These are phyloP conservation scores for Fusarium goolgardi DNA, from an alignment of 2,329 filamentous ascomycete species.

Conservation along the genomic window DNA sequence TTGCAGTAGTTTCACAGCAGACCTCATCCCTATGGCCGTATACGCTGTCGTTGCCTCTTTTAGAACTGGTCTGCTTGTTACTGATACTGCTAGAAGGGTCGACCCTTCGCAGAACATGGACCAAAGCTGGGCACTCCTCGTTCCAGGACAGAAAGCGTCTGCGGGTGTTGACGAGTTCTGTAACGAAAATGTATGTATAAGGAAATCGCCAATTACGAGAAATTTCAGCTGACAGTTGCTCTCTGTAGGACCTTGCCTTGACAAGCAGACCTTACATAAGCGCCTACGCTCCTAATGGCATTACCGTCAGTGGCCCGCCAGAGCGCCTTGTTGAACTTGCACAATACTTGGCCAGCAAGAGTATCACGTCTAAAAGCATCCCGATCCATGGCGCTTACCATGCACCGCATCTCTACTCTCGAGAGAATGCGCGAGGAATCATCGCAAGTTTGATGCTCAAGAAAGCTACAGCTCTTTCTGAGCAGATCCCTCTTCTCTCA, in stretches of 20 bases:
- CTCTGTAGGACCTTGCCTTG: constrained; percentile 4
- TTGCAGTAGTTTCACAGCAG: constrained; percentile 37
- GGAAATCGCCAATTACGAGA: background rate
- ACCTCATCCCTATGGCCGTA: constrained; percentile 34
- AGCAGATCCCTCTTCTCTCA: constrained; percentile 18
- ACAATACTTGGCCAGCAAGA: constrained; percentile 7
- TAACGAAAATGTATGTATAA: background rate
- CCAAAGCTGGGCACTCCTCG: constrained; percentile 36
- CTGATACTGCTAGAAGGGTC: constrained; percentile 27
- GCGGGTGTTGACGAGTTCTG: constrained; percentile 15
- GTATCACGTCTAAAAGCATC: constrained; percentile 23
- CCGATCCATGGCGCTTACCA: constrained; percentile 40
- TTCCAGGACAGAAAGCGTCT: constrained; percentile 24
- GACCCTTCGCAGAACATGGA: constrained; percentile 15
- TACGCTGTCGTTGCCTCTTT: constrained; percentile 32
- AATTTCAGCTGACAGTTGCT: background rate
- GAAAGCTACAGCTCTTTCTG: constrained; percentile 1
- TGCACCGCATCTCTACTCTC: constrained; percentile 36
- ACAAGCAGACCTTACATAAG: constrained; percentile 39
- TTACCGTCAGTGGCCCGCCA: constrained; percentile 37
- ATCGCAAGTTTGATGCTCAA: constrained; percentile 12
- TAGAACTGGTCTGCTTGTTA: constrained; percentile 32
- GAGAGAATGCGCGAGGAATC: constrained; percentile 21
- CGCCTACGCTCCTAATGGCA: constrained; percentile 35
- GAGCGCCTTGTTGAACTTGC: constrained; percentile 28